A percentile compares a stretch with the other conserved stretches of the same genome.
Evolutionary conservation across 345 rosid species (phyloP).

Genomic region (Eutrema yunnanense): DNA sequence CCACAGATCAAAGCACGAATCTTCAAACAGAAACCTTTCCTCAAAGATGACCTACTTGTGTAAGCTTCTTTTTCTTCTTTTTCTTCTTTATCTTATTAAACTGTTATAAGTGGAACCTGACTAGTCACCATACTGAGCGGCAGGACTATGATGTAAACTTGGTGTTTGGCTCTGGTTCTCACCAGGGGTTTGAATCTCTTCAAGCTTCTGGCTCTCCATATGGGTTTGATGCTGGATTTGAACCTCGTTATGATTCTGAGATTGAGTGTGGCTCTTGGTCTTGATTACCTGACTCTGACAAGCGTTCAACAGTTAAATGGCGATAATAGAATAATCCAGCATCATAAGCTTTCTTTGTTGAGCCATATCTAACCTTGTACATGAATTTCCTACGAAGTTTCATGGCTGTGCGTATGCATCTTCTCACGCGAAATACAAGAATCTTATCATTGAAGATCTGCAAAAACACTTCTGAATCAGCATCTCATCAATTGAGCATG

Average conservation of each 20-base stretch:
- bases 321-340: slow-evolving; percentile 2
- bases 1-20: slow-evolving; percentile 16
- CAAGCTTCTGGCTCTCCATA: slow-evolving; percentile 18
- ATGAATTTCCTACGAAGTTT: slow-evolving; percentile 80
- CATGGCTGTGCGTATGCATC: slow-evolving; percentile 66
- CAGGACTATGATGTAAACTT: slow-evolving; percentile 15
- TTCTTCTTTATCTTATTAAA: background rate
- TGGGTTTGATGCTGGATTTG: slow-evolving; percentile 27
- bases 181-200: slow-evolving; percentile 25
- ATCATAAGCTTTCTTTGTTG: background rate
- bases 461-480: slow-evolving; percentile 23
- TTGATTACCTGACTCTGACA: slow-evolving; percentile 48
- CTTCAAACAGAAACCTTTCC: slow-evolving; percentile 18
- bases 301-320: slow-evolving; percentile 21
- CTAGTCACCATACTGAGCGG: slow-evolving; percentile 34
- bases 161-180: slow-evolving; percentile 27
- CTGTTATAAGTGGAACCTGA: slow-evolving; percentile 12
- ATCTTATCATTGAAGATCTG: slow-evolving; percentile 88
- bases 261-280: slow-evolving; percentile 32
- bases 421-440: slow-evolving; percentile 61
- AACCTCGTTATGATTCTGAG: slow-evolving; percentile 19
- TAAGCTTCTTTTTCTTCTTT: slow-evolving; percentile 19
- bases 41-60: slow-evolving; percentile 26
- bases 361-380: slow-evolving; percentile 52
- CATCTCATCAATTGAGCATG: background rate